A percentile compares a stretch with the other conserved stretches of the same genome.
phyloP scores from a whole-genome alignment of 805 yeast genomes.

The Teunomyces cretensis region DNA sequence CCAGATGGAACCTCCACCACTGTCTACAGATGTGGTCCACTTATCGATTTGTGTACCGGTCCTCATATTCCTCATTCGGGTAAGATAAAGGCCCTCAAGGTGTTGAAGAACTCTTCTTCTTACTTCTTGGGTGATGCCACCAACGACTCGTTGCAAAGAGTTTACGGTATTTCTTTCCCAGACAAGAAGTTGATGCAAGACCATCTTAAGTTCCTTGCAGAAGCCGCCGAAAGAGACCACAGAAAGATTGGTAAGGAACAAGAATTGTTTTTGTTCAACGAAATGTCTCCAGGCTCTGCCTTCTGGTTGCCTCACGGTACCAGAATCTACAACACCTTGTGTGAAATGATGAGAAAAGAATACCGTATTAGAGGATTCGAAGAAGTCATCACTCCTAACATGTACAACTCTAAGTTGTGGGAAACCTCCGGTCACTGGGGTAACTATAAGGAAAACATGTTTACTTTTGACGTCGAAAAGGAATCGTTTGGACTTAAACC shows the following conservation, averaged over 20 bases:
- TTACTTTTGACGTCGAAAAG: constrained; percentile 93
- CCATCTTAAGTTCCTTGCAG: constrained; percentile 90
- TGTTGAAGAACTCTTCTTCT: constrained; percentile 92
- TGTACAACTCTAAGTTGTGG: constrained; percentile 97
- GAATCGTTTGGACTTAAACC: constrained; percentile 94
- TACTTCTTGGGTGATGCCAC: constrained; percentile 91
- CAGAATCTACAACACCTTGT: constrained; percentile 87
- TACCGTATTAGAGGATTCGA: constrained; percentile 94
- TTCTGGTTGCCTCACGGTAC: constrained; percentile 99
- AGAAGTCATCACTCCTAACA: constrained; percentile 98
- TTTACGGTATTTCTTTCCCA: constrained; percentile 98
- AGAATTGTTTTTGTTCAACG: constrained; percentile 92
- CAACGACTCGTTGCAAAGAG: constrained; percentile 94
- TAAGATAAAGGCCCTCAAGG: constrained; percentile 88
- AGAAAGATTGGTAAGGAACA: constrained; percentile 96
- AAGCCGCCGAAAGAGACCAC: constrained; percentile 95
- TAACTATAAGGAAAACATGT: constrained; percentile 97
- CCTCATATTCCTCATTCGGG: constrained; percentile 99
- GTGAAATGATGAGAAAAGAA: constrained; percentile 76
- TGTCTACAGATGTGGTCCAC: constrained; percentile 95
- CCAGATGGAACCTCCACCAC: constrained; percentile 97
- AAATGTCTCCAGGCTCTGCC: constrained; percentile 95
- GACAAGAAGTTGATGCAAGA: constrained; percentile 95
- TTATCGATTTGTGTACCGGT: constrained; percentile 95
- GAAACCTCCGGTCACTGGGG: constrained; percentile 99